These are phyloP conservation scores for Boletus vinaceobasis DNA, from an alignment of 768 basidiomycete species.

Conservation along the genomic window DNA sequence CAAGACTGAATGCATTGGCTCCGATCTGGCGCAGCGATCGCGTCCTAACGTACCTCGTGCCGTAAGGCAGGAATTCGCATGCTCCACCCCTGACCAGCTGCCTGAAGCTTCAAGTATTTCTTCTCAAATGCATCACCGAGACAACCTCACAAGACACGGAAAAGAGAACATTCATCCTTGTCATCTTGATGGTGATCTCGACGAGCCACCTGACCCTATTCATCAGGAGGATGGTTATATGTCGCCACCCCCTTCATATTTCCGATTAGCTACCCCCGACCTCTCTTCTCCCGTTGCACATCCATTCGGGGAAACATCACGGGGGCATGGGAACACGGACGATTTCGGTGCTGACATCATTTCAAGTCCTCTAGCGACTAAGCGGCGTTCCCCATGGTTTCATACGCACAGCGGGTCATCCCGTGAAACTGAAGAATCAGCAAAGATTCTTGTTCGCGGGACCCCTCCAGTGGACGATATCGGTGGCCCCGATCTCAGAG, in stretches of 20 bases:
- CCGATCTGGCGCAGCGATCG: constrained; percentile 31
- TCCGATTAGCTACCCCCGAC: constrained; percentile 50
- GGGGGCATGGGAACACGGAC: constrained; percentile 14
- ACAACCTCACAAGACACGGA: constrained; percentile 39
- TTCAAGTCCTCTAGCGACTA: constrained; percentile 31
- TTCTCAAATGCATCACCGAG: constrained; percentile 34
- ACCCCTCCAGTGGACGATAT: constrained; percentile 27
- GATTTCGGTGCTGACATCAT: constrained; percentile 52
- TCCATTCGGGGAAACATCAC: constrained; percentile 18
- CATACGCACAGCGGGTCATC: constrained; percentile 1
- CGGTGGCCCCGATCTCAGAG: constrained; percentile 43
- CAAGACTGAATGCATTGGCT: constrained; percentile 22
- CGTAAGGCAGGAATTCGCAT: constrained; percentile 10
- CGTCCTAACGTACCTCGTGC: constrained; percentile 10
- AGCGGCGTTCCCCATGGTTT: constrained; percentile 14
- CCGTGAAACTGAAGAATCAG: neutral
- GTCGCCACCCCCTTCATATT: constrained; percentile 59
- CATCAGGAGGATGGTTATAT: constrained; percentile 81
- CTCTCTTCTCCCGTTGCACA: constrained; percentile 60
- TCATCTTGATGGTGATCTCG: constrained; percentile 40
- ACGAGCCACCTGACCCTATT: constrained; percentile 41
- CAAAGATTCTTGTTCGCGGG: constrained; percentile 26
- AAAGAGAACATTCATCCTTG: constrained; percentile 40
- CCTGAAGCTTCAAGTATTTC: constrained; percentile 34
- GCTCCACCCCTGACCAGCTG: constrained; percentile 4